Evolutionary conservation across 2,329 filamentous ascomycete species (phyloP), one percentile per base, ranked within the genome.

Genomic region (Diaporthe humulicola): DNA sequence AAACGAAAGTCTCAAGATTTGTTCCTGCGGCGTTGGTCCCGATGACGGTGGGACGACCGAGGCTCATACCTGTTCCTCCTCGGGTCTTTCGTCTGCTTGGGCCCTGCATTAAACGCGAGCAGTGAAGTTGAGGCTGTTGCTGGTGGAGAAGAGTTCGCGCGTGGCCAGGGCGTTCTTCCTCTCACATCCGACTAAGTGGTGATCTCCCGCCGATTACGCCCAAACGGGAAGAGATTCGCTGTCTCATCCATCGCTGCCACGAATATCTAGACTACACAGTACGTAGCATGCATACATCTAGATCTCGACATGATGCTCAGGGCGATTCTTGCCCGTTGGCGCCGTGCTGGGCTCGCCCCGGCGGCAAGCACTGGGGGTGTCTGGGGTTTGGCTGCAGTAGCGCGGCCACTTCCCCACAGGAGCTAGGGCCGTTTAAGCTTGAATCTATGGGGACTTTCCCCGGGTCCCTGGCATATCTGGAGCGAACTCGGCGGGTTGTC

Each of bases 331-430:
- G 28, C 40, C 60, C 60, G 7, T 4, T 14, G 36, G 25, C 28
- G 17, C 19, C 19, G 22, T 25, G 15, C 60, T 28, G 40, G 40
- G 25, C 40, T 48, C 9, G 28, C 19, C 28, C 33, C 28, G 25
- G 38, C 58, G 15, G 38, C 58, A 19, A 36, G 33, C 9, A 19
- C 28, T 28, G 17, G 28, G 30, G 28, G 67, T 9, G 36, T 70
- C 67, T 36, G 28, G 69, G 69, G 69, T 71, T 28, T 42, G 50
- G 69, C 38, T 71, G 70, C 70, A 60, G 70, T 71, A 71, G 70
- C 70, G 70, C 54, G 30, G 36, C n/a, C 36, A 10, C 36, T 52
- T 54, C 70, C 70, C 70, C 70, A 50, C 69, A 61, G 54, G 58
- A 12, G 17, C 70, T 40, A 71, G 56, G 25, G 30, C 28, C 6